phyloP scores from a whole-genome alignment of 1,284 basidiomycete species.

The Microbotryum scabiosae region DNA sequence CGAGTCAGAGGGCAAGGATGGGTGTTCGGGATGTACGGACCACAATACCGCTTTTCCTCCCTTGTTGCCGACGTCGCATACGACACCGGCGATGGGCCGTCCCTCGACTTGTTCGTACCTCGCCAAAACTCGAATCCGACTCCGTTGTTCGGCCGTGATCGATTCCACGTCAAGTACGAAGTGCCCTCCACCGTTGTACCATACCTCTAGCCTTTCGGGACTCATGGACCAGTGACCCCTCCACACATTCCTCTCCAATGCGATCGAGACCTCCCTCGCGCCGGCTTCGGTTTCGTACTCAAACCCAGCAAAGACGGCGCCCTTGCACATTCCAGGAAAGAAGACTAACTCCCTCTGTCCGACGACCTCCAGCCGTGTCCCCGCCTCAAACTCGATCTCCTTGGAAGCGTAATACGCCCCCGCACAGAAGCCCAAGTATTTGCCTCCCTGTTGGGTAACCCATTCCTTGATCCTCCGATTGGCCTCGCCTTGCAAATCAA shows the following conservation, averaged over 20 bases:
- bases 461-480: constrained; percentile 53
- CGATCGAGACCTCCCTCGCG: constrained; percentile 40
- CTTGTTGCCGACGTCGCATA: constrained; percentile 45
- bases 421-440: constrained; percentile 57
- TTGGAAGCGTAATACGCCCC: constrained; percentile 50
- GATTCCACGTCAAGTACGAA: constrained; percentile 40
- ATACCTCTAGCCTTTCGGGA: constrained; percentile 38
- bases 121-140: constrained; percentile 41
- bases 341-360: constrained; percentile 51
- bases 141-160: constrained; percentile 29
- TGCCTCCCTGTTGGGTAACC: constrained; percentile 57
- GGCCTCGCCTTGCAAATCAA: constrained; percentile 43
- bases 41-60: constrained; percentile 54
- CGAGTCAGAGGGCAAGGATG: constrained; percentile 38
- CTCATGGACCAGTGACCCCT: constrained; percentile 27
- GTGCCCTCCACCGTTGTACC: constrained; percentile 52
- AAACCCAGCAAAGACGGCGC: constrained; percentile 53
- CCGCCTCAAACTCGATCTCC: constrained; percentile 47
- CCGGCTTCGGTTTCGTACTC: constrained; percentile 47
- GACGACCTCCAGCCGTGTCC: constrained; percentile 44
- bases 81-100: constrained; percentile 49
- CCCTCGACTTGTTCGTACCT: constrained; percentile 39
- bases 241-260: constrained; percentile 34
- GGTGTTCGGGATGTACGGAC: constrained; percentile 57
- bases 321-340: constrained; percentile 50